Percentiles rank a stretch among this genome's conserved stretches.
phyloP scores from a whole-genome alignment of 495 filamentous ascomycete species.

The Sphaerosporella brunnea region DNA sequence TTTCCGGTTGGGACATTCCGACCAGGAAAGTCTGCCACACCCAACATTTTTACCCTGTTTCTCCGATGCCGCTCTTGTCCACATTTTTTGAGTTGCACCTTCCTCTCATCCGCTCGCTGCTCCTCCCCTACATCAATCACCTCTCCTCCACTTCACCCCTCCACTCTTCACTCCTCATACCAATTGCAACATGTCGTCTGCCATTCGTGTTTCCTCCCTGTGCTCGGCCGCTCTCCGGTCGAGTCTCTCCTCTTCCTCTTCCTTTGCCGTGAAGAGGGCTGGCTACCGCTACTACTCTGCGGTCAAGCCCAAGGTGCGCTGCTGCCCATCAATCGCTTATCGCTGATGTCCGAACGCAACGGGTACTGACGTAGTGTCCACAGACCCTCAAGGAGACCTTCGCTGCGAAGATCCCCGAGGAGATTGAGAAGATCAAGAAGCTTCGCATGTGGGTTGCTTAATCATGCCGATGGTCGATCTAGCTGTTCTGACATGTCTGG shows the following conservation, averaged over 20 bases:
- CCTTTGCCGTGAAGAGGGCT: conserved; percentile 46
- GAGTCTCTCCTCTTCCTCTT: conserved; percentile 44
- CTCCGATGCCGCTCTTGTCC: not conserved
- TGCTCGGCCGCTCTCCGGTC: conserved; percentile 42
- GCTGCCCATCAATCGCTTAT: not conserved
- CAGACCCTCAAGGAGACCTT: conserved; percentile 98
- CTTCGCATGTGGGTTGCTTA: conserved; percentile 58
- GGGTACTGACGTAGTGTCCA: not conserved
- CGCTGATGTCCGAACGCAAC: conserved; percentile 25
- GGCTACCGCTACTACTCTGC: conserved; percentile 77
- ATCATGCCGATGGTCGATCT: conserved; percentile 33
- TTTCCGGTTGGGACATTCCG: too few relatives aligned
- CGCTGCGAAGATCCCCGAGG: conserved; percentile 78
- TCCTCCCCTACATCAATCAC: too few relatives aligned
- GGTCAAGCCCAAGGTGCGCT: conserved; percentile 60
- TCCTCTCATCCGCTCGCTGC: conserved; percentile 1
- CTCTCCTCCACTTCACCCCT: conserved; percentile 23
- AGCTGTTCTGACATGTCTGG: conserved; percentile 29
- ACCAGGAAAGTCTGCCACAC: not conserved
- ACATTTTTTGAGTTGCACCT: conserved; percentile 1
- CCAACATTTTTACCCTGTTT: conserved; percentile 1
- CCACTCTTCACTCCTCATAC: conserved; percentile 12
- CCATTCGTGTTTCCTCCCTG: conserved; percentile 56
- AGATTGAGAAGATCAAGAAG: conserved; percentile 98
- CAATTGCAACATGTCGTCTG: conserved; percentile 48